Base-by-base conservation (phyloP, 345 rosid species). In the Eucalyptus tenuipes region DNA sequence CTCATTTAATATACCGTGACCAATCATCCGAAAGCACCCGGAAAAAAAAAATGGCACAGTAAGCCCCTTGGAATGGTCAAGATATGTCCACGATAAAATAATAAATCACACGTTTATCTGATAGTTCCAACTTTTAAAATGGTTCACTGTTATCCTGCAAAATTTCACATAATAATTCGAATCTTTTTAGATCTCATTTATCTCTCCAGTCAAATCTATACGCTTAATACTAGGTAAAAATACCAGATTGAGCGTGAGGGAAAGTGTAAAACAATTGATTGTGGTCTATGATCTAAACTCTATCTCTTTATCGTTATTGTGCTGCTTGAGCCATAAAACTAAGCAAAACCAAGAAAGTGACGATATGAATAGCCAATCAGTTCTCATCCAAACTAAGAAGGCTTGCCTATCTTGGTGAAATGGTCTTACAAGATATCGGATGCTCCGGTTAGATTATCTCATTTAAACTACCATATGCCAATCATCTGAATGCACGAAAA, bases 211-310 rank as follows among this genome's bases (percentile, higher is more conserved):
- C 3, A 52, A 52, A 52, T 52, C 3, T 52, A 3, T 4, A 52
- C 10, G 5, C 14, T 48, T 48, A 48, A 1, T 48, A 48, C 2
- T 48, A 52, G 2, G 24, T 52, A 52, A 52, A 52, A 52, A 52
- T 2, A 52, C 4, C 2, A 2, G 5, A 52, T 0, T 1, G 57
- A 7, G 0, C 20, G 1, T 52, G 8, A 52, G 8, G 10, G 1
- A 52, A 52, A 52, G 10, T 52, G 57, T 52, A 52, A 52, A 20
- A 52, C 2, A 20, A 52, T 52, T 52, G 10, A 52, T 2, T 52
- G 57, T 52, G 5, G 2, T 52, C 10, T 52, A 7, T 52, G 33
- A n/a, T 61, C 9, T 61, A 61, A 61, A 29, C 68, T 13, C 16
- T n/a, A n/a, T 61, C 33, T 29, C 33, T 1, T 61, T n/a, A 61